phyloP scores from a whole-genome alignment of 2,329 filamentous ascomycete species.

The Monilinia vaccinii-corymbosi region DNA sequence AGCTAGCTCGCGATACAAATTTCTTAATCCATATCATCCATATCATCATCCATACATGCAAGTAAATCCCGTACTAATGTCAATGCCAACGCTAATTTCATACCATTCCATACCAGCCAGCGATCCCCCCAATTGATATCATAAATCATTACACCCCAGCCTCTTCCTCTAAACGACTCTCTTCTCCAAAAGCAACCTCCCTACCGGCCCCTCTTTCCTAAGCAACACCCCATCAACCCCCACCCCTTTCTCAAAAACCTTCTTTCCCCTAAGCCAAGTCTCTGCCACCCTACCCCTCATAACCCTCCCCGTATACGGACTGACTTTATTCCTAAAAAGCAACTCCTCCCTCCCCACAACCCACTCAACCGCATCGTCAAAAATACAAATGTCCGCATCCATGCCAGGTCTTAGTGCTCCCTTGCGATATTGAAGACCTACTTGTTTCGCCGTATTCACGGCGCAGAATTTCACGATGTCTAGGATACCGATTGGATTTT shows the following conservation, averaged over 20 bases:
- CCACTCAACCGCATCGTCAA: conserved; percentile 78
- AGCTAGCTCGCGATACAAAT: background rate
- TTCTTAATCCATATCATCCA: background rate
- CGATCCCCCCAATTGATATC: background rate
- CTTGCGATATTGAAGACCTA: conserved; percentile 73
- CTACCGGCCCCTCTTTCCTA: conserved; percentile 33
- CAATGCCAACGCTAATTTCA: background rate
- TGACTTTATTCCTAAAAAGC: conserved; percentile 47
- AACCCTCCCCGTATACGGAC: conserved; percentile 48
- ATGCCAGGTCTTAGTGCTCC: conserved; percentile 73
- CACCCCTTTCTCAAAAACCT: conserved; percentile 25
- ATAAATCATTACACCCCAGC: background rate
- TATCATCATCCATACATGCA: background rate
- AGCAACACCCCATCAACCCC: conserved; percentile 39
- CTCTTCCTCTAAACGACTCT: conserved; percentile 13
- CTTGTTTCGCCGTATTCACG: conserved; percentile 77
- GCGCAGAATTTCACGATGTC: conserved; percentile 83
- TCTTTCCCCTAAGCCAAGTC: conserved; percentile 28
- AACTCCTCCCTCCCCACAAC: conserved; percentile 67
- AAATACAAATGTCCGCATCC: conserved; percentile 87
- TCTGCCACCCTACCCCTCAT: conserved; percentile 41
- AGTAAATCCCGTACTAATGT: background rate
- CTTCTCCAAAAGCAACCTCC: conserved; percentile 42
- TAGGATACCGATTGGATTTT: conserved; percentile 38
- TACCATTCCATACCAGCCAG: background rate